Evolutionary conservation across 2,329 filamentous ascomycete genomes (phyloP).

Genomic region (Botryotinia globosa): DNA sequence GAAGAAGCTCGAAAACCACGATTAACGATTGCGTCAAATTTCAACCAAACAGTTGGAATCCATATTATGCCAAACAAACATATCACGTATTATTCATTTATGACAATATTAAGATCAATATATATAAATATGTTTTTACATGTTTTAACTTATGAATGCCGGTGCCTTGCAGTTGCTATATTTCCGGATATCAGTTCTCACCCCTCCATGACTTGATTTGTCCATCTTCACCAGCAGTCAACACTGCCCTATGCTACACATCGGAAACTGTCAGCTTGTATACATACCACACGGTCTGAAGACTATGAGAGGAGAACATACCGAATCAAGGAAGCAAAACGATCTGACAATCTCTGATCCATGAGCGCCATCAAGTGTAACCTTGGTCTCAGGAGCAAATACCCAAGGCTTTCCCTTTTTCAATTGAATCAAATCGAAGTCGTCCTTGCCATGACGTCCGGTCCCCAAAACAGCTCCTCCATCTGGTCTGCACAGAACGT

Average conservation of each 20-base stretch:
- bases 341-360: constrained; percentile 61
- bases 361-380: constrained; percentile 61
- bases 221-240: constrained; percentile 44
- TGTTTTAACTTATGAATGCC: background rate
- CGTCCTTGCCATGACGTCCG: constrained; percentile 60
- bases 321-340: constrained; percentile 62
- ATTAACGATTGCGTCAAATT: background rate
- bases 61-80: background rate
- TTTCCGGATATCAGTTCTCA: constrained; percentile 20
- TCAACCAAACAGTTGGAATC: background rate
- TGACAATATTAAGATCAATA: background rate
- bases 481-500: constrained; percentile 59
- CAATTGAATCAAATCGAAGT: constrained; percentile 60
- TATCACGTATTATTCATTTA: background rate
- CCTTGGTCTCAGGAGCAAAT: constrained; percentile 53
- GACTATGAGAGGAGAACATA: constrained; percentile 29
- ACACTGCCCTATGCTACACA: constrained; percentile 37
- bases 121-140: background rate
- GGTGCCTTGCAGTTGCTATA: background rate
- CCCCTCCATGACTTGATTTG: constrained; percentile 42
- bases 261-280: constrained; percentile 11
- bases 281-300: background rate
- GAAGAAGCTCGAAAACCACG: constrained; percentile 1
- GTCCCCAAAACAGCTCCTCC: constrained; percentile 61
- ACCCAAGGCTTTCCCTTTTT: constrained; percentile 52